Evolutionary conservation across 345 rosid genomes (phyloP).

Genomic region (Balakata baccata): DNA sequence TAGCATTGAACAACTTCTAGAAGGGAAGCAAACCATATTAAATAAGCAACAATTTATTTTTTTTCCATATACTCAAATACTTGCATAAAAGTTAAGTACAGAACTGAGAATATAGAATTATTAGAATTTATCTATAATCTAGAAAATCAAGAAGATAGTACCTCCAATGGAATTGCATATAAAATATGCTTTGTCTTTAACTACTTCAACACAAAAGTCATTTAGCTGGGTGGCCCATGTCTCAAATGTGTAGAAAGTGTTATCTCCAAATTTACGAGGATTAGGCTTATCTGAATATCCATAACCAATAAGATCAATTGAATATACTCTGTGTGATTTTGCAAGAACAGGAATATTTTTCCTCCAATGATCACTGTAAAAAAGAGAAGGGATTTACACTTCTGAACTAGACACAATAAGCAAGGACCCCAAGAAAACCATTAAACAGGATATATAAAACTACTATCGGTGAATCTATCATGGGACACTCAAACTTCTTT

Average conservation of each 20-base stretch:
- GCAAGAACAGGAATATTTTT: conserved; percentile 79
- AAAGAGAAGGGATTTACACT: conserved; percentile 6
- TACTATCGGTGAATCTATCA: no score
- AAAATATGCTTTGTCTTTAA: conserved; percentile 77
- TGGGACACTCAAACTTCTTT: no score
- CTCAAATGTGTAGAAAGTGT: conserved; percentile 76
- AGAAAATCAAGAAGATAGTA: conserved; percentile 19
- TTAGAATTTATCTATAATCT: neutral
- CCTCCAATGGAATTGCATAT: conserved; percentile 96
- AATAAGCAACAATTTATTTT: neutral
- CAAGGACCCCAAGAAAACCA: no score
- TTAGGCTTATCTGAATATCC: conserved; percentile 92
- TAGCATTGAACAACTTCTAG: neutral
- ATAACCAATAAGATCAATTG: conserved; percentile 88
- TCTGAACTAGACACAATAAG: no score
- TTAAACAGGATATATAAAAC: no score
- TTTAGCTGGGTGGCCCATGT: conserved; percentile 83
- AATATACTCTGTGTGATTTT: conserved; percentile 60
- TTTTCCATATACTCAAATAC: neutral
- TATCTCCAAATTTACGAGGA: conserved; percentile 55
- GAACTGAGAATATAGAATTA: neutral
- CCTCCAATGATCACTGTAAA: conserved; percentile 77
- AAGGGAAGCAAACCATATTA: neutral
- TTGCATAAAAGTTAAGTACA: neutral
- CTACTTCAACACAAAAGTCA: conserved; percentile 62